Conservation (phyloP, 2,329 filamentous ascomycete species). For the Ophiostoma ips region DNA sequence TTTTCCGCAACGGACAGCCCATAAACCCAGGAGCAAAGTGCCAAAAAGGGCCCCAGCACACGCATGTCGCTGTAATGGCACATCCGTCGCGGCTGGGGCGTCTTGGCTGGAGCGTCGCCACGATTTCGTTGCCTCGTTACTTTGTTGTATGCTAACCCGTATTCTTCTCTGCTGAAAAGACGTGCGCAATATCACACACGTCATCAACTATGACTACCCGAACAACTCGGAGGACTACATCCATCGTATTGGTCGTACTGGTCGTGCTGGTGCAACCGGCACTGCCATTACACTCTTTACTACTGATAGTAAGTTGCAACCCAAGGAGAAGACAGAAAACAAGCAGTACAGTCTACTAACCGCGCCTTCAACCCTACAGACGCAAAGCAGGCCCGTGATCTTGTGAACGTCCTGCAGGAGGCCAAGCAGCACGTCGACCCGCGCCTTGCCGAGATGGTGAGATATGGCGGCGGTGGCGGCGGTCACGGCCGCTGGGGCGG, state of each 20-base stretch:
- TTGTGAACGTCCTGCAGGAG: constrained; percentile 82
- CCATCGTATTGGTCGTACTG: constrained; percentile 90
- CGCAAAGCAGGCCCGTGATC: constrained; percentile 90
- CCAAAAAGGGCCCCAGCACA: constrained; percentile 30
- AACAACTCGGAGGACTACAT: constrained; percentile 99
- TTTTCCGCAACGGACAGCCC: constrained; percentile 48
- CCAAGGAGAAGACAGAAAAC: too few species aligned
- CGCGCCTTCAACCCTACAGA: constrained; percentile 32
- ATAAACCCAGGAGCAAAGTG: constrained; percentile 41
- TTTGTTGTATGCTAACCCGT: constrained; percentile 62
- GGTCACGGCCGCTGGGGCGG: constrained; percentile 50
- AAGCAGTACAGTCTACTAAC: not conserved
- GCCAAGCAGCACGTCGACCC: constrained; percentile 98
- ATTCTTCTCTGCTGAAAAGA: constrained; percentile 53
- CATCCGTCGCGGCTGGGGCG: constrained; percentile 42
- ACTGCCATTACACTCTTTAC: constrained; percentile 98
- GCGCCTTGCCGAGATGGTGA: constrained; percentile 86
- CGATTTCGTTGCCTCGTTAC: constrained; percentile 20
- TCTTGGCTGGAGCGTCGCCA: constrained; percentile 49
- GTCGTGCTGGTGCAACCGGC: constrained; percentile 84
- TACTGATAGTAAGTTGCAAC: constrained; percentile 74
- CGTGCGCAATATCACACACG: constrained; percentile 99
- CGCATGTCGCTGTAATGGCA: constrained; percentile 21
- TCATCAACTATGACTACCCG: constrained; percentile 99
- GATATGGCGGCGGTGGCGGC: constrained; percentile 77